Conservation (phyloP, 495 filamentous ascomycete species). For the Penicillium angulare region DNA sequence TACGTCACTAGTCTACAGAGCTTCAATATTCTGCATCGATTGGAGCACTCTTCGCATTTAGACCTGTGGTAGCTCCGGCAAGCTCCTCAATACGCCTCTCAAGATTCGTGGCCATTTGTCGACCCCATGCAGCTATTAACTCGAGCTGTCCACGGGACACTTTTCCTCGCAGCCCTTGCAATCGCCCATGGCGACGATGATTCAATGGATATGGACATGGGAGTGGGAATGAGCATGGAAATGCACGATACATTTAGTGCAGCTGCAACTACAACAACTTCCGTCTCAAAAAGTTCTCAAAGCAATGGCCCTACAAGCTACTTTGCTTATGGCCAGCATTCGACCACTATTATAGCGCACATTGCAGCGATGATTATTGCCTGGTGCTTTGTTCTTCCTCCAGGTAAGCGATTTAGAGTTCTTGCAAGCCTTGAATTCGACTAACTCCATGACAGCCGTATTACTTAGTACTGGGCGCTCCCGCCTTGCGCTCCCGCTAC, state of each 20-base stretch:
- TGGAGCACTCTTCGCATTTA: not conserved
- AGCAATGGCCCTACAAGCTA: slow-evolving; percentile 57
- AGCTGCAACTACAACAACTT: slow-evolving; percentile 34
- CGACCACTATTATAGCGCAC: slow-evolving; percentile 69
- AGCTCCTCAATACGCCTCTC: not conserved
- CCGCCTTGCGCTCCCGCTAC: slow-evolving; percentile 64
- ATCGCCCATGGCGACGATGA: slow-evolving; percentile 39
- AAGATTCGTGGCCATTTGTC: not conserved
- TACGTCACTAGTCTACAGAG: not conserved
- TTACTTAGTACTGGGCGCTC: slow-evolving; percentile 85
- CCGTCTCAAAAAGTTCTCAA: too few species aligned
- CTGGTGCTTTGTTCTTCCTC: slow-evolving; percentile 83
- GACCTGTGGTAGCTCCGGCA: not conserved
- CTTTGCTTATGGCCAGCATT: slow-evolving; percentile 67
- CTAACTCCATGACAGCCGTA: slow-evolving; percentile 52
- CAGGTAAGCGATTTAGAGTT: slow-evolving; percentile 59
- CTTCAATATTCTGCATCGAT: not conserved
- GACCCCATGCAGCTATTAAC: not conserved
- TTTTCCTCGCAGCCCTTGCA: slow-evolving; percentile 32
- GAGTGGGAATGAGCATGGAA: slow-evolving; percentile 34
- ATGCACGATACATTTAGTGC: too few species aligned
- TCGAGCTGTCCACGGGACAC: slow-evolving; percentile 30
- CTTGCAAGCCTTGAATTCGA: not conserved
- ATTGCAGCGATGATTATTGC: slow-evolving; percentile 78
- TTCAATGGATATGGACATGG: slow-evolving; percentile 34